Evolutionary conservation across 331 rosid genomes (phyloP).

Genomic region (Pyracantha coccinea): DNA sequence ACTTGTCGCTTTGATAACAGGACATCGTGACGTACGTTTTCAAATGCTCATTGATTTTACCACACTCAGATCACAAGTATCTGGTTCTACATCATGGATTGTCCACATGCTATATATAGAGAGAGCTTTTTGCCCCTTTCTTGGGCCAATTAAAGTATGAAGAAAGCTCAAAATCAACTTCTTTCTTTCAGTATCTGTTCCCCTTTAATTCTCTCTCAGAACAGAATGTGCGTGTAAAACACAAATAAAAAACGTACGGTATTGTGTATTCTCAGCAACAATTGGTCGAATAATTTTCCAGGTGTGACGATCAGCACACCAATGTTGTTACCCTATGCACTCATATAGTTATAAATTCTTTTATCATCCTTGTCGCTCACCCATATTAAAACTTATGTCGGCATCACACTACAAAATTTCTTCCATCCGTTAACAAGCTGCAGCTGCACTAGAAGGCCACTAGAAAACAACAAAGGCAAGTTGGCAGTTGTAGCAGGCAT

Average conservation of each 20-base stretch:
- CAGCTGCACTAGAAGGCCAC: slow-evolving; percentile 4
- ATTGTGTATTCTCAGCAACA: no score
- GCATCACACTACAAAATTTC: no score
- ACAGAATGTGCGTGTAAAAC: slow-evolving; percentile 19
- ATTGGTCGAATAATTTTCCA: no score
- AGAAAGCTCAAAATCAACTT: slow-evolving; percentile 5
- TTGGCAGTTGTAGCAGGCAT: slow-evolving; percentile 16
- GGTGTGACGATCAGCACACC: no score
- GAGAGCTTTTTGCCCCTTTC: neutral
- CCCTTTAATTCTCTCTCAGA: slow-evolving; percentile 10
- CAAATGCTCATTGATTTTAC: slow-evolving; percentile 4
- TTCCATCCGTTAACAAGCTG: slow-evolving; percentile 4
- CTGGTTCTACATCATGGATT: slow-evolving; percentile 39
- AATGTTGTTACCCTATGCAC: no score
- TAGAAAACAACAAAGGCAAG: neutral
- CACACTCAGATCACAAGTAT: slow-evolving; percentile 26
- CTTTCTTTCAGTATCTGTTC: slow-evolving; percentile 12
- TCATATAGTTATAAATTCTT: no score
- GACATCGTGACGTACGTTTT: slow-evolving; percentile 18
- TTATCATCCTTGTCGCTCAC: no score
- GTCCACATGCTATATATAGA: slow-evolving; percentile 5
- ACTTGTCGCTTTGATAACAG: slow-evolving; percentile 7
- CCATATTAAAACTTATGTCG: no score
- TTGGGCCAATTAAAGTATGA: slow-evolving; percentile 1
- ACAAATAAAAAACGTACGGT: neutral